Conservation (phyloP, 1,284 basidiomycete genomes). For the Tremellales sp. region DNA sequence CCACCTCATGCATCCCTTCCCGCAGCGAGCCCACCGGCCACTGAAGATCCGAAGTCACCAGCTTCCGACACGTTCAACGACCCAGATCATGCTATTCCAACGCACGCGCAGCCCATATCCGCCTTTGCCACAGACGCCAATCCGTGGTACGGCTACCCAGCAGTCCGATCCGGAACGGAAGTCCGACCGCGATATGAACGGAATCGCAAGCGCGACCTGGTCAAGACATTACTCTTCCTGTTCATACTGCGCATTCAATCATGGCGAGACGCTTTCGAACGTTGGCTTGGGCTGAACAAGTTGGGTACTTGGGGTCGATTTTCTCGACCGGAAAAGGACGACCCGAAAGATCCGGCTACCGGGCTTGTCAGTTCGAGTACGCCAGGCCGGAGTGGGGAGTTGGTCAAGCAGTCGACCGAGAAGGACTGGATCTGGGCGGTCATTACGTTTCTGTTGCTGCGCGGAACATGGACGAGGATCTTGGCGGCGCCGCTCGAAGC, state of each 20-base stretch:
- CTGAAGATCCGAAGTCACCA: no score
- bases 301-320: slow-evolving; percentile 5
- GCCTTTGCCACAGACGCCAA: slow-evolving; percentile 33
- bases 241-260: slow-evolving; percentile 44
- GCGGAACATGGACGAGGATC: slow-evolving; percentile 41
- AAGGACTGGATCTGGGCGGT: slow-evolving; percentile 47
- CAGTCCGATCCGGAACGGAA: slow-evolving; percentile 18
- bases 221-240: slow-evolving; percentile 47
- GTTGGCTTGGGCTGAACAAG: slow-evolving; percentile 24
- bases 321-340: background rate
- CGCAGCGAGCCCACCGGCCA: no score
- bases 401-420: slow-evolving; percentile 10
- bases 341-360: slow-evolving; percentile 6
- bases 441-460: slow-evolving; percentile 37
- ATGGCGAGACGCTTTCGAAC: slow-evolving; percentile 32
- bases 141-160: slow-evolving; percentile 49
- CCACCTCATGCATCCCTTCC: no score
- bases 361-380: slow-evolving; percentile 14
- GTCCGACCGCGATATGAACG: slow-evolving; percentile 41
- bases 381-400: slow-evolving; percentile 2
- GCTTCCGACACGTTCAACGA: no score
- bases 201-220: slow-evolving; percentile 46
- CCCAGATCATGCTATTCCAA: no score
- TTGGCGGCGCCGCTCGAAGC: slow-evolving; percentile 29
- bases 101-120: slow-evolving; percentile 10